Conservation (phyloP, 1,139 yeast genomes). For the Debaryomyces coudertii region DNA sequence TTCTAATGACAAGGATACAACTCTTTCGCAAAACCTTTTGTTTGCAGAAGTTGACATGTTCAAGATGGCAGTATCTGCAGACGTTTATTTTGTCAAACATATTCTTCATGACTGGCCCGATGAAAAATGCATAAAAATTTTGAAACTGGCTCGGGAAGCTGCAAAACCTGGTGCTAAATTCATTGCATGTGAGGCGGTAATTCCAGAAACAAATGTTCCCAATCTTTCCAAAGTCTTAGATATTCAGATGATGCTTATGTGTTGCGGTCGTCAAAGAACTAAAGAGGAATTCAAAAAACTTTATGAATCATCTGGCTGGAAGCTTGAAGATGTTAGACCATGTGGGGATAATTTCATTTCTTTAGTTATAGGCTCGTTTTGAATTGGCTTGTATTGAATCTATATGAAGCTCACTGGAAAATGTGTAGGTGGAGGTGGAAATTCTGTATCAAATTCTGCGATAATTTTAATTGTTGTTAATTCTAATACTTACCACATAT, state of each 20-base stretch:
- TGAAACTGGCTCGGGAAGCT: neutral
- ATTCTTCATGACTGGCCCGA: slow-evolving; percentile 9
- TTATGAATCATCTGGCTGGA: slow-evolving; percentile 6
- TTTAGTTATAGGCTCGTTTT: neutral
- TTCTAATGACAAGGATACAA: neutral
- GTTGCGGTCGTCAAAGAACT: slow-evolving; percentile 6
- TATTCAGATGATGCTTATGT: slow-evolving; percentile 4
- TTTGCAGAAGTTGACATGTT: slow-evolving; percentile 6
- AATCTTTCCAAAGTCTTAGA: neutral
- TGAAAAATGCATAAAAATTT: slow-evolving; percentile 3
- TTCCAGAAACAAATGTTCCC: neutral
- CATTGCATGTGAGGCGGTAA: slow-evolving; percentile 1
- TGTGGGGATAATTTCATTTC: neutral
- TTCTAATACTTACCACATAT: too few species aligned
- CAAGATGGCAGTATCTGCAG: slow-evolving; percentile 1
- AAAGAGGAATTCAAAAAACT: slow-evolving; percentile 2
- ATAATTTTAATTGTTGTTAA: too few species aligned
- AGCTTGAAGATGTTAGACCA: neutral
- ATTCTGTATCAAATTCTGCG: too few species aligned
- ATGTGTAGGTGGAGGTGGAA: too few species aligned
- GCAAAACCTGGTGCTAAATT: slow-evolving; percentile 5
- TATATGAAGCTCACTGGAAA: too few species aligned
- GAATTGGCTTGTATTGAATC: neutral
- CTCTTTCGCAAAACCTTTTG: neutral
- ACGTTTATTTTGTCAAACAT: slow-evolving; percentile 2